Conservation (phyloP, 257 asterid species). For the Penstemon barbatus region DNA sequence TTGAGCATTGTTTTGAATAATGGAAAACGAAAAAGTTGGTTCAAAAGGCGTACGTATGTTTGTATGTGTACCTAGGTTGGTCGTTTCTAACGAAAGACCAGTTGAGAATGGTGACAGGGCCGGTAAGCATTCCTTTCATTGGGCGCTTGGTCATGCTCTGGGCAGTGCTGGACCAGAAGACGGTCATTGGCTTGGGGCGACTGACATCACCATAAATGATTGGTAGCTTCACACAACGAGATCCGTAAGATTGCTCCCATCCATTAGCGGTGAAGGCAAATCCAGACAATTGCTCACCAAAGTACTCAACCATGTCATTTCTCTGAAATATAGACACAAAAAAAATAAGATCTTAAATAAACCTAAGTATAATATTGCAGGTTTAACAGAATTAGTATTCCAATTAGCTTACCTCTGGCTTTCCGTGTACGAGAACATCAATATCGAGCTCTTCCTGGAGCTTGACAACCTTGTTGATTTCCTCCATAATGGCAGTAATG, state of each 20-base stretch:
- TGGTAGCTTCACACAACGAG: constrained; percentile 83
- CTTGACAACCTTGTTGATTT: constrained; percentile 66
- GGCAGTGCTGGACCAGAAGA: constrained; percentile 70
- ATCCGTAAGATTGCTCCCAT: constrained; percentile 78
- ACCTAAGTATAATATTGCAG: neutral
- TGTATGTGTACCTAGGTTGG: constrained; percentile 54
- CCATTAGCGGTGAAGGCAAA: constrained; percentile 73
- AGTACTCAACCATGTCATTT: constrained; percentile 80
- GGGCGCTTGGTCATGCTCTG: constrained; percentile 84
- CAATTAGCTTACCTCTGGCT: constrained; percentile 64
- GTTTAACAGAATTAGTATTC: too few relatives aligned
- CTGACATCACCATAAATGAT: constrained; percentile 81
- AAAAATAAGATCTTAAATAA: neutral
- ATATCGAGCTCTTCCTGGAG: constrained; percentile 77
- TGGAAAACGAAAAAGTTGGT: neutral
- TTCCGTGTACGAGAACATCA: constrained; percentile 79
- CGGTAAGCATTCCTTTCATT: constrained; percentile 81
- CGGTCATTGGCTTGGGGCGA: constrained; percentile 76
- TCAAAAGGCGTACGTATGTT: neutral
- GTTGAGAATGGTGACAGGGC: constrained; percentile 76
- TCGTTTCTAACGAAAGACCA: constrained; percentile 77
- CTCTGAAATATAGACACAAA: constrained; percentile 39
- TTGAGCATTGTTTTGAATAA: neutral
- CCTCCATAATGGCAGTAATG: constrained; percentile 52
- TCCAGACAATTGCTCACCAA: constrained; percentile 76